These are phyloP conservation scores for Moniliella sp. DNA, from an alignment of 1,284 basidiomycete genomes.

Conservation along the genomic window DNA sequence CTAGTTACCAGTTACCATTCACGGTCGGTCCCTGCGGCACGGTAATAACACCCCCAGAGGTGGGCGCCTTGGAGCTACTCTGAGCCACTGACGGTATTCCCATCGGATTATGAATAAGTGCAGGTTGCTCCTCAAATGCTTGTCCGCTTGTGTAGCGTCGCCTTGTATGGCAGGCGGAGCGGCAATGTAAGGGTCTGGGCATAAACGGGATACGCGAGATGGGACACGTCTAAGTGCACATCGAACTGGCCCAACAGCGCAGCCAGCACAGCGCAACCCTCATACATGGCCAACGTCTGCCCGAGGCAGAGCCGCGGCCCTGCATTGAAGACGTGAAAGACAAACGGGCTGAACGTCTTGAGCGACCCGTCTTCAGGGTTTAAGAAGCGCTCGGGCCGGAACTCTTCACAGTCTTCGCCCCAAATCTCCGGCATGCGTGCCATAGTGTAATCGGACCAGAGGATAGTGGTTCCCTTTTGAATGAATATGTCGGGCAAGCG, in stretches of 20 bases:
- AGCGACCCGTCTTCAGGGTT: constrained; percentile 23
- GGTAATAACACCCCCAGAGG: not conserved
- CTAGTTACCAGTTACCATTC: not conserved
- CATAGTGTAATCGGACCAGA: constrained; percentile 18
- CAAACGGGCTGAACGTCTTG: constrained; percentile 36
- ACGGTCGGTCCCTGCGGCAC: not conserved
- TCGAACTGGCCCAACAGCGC: constrained; percentile 11
- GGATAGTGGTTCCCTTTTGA: constrained; percentile 10
- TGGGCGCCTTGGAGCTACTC: not conserved
- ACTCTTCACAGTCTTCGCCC: constrained; percentile 21
- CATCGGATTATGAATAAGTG: not conserved
- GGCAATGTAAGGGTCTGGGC: too few species aligned
- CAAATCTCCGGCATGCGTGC: constrained; percentile 18
- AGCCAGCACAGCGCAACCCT: constrained; percentile 10
- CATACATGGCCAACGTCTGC: constrained; percentile 20
- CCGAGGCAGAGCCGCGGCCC: constrained; percentile 31
- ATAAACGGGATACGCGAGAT: too few species aligned
- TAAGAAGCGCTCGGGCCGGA: constrained; percentile 26
- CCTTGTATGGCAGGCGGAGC: too few species aligned
- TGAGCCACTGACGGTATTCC: not conserved
- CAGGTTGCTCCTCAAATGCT: not conserved
- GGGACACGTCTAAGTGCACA: too few species aligned
- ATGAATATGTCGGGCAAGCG: constrained; percentile 11
- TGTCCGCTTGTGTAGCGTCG: too few species aligned
- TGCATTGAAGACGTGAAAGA: constrained; percentile 31